Conservation (phyloP, 2,329 filamentous ascomycete species). For the Talaromyces islandicus region DNA sequence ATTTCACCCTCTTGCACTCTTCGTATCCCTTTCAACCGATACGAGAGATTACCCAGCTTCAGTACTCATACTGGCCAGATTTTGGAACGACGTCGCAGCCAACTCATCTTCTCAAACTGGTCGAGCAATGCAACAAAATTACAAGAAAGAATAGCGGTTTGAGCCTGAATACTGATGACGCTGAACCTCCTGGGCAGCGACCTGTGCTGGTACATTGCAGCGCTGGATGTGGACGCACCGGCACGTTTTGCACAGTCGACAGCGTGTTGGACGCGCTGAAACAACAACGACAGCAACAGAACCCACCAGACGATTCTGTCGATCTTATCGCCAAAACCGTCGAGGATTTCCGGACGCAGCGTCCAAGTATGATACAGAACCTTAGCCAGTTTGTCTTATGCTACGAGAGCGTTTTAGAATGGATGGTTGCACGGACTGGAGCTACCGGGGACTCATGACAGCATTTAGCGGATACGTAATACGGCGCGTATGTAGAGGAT, state of each 20-base stretch:
- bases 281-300: slow-evolving; percentile 54
- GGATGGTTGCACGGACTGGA: slow-evolving; percentile 47
- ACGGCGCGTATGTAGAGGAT: neutral
- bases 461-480: neutral
- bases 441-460: neutral
- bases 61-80: slow-evolving; percentile 96
- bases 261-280: slow-evolving; percentile 95
- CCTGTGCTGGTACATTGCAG: slow-evolving; percentile 93
- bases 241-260: slow-evolving; percentile 94
- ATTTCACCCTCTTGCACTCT: slow-evolving; percentile 75
- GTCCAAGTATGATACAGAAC: slow-evolving; percentile 95
- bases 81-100: slow-evolving; percentile 90
- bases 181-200: slow-evolving; percentile 49
- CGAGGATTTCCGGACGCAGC: slow-evolving; percentile 80
- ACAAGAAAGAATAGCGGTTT: slow-evolving; percentile 33
- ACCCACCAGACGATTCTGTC: slow-evolving; percentile 48
- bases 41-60: slow-evolving; percentile 87
- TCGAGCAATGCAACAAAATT: slow-evolving; percentile 79
- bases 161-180: slow-evolving; percentile 41
- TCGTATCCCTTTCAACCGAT: slow-evolving; percentile 75
- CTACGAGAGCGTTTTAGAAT: slow-evolving; percentile 91
- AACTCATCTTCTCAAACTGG: slow-evolving; percentile 74
- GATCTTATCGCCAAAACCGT: slow-evolving; percentile 85
- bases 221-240: slow-evolving; percentile 90
- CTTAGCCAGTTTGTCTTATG: slow-evolving; percentile 90